Conservation (phyloP, 2,329 filamentous ascomycete species). For the Penicillium psychrosexuale region DNA sequence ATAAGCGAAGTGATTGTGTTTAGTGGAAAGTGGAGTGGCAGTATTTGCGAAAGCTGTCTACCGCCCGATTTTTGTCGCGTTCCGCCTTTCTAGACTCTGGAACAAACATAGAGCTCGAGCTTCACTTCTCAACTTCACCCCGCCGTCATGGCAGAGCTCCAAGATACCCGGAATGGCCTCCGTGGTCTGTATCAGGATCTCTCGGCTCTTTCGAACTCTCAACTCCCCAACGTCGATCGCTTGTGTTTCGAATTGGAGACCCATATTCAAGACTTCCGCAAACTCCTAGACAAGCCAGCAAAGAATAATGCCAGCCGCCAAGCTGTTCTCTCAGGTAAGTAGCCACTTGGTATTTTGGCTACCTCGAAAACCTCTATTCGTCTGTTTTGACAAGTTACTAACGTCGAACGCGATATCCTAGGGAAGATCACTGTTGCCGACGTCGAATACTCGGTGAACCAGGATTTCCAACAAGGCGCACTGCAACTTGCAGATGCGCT, state of each 20-base stretch:
- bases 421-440: slow-evolving; percentile 73
- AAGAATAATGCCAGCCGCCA: slow-evolving; percentile 74
- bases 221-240: slow-evolving; percentile 67
- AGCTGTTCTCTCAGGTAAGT: slow-evolving; percentile 63
- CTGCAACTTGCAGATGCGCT: slow-evolving; percentile 82
- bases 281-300: slow-evolving; percentile 69
- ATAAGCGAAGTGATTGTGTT: slow-evolving; percentile 8
- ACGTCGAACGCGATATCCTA: slow-evolving; percentile 37
- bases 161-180: slow-evolving; percentile 70
- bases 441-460: slow-evolving; percentile 75
- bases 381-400: slow-evolving; percentile 10
- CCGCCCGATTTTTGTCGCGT: slow-evolving; percentile 38
- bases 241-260: slow-evolving; percentile 63
- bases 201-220: slow-evolving; percentile 68
- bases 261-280: slow-evolving; percentile 64
- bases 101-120: slow-evolving; percentile 30
- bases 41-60: slow-evolving; percentile 8
- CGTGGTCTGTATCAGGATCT: slow-evolving; percentile 85
- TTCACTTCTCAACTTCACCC: slow-evolving; percentile 22
- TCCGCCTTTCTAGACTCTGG: slow-evolving; percentile 30
- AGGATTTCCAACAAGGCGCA: slow-evolving; percentile 79
- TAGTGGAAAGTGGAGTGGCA: slow-evolving; percentile 10
- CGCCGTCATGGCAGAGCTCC: slow-evolving; percentile 51
- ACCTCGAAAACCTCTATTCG: too few species aligned
- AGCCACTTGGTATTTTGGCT: not conserved